A percentile compares a stretch with the other conserved stretches of the same genome.
Evolutionary conservation across 2,329 filamentous ascomycete species (phyloP).

Genomic region (Dothideomycetes sp.): DNA sequence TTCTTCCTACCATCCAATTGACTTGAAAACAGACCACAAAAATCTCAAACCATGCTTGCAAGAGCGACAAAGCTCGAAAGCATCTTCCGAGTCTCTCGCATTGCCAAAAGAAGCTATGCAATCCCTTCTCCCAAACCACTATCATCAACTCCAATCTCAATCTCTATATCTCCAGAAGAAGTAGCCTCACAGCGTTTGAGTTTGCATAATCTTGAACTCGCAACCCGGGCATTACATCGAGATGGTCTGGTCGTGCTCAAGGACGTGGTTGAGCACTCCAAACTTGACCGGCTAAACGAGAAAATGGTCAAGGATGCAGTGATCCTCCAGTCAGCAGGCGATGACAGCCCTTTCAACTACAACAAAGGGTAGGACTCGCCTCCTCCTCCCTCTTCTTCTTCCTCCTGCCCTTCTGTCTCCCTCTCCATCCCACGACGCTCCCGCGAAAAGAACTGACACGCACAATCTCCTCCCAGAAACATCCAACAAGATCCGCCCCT

Average conservation of each 20-base stretch:
- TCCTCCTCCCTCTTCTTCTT: no score
- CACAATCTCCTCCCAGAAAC: conserved; percentile 26
- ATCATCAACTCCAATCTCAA: conserved; percentile 2
- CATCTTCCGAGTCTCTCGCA: not conserved
- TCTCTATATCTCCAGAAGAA: not conserved
- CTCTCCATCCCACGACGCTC: no score
- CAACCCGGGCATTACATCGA: conserved; percentile 38
- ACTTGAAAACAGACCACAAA: no score
- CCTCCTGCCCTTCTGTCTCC: no score
- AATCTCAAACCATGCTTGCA: no score
- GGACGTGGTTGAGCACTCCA: conserved; percentile 37
- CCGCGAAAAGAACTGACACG: no score
- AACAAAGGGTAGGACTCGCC: conserved; percentile 43
- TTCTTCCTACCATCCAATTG: no score
- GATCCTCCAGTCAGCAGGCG: conserved; percentile 38
- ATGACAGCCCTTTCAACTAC: conserved; percentile 51
- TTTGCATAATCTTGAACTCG: conserved; percentile 44
- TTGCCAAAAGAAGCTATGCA: not conserved
- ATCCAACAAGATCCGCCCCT: conserved; percentile 51
- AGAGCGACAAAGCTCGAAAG: no score
- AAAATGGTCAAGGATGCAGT: conserved; percentile 51
- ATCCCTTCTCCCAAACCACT: not conserved
- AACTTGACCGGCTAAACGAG: conserved; percentile 44
- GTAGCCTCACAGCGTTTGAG: conserved; percentile 20
- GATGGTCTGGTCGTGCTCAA: conserved; percentile 49